These are phyloP conservation scores for Boletus subcaerulescens DNA, from an alignment of 768 basidiomycete genomes.

Conservation along the genomic window DNA sequence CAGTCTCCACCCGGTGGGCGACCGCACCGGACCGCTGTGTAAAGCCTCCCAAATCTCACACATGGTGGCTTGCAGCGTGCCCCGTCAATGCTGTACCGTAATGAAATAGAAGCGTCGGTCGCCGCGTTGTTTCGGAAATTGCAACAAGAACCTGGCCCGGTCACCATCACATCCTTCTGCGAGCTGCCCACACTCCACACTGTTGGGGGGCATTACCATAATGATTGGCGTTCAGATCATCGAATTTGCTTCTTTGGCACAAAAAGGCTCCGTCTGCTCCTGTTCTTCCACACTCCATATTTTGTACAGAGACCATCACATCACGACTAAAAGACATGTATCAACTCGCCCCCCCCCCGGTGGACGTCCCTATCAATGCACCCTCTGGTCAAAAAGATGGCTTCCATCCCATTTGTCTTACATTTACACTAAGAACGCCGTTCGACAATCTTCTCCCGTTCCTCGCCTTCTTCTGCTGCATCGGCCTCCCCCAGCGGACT, in stretches of 20 bases:
- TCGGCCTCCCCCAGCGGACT: constrained; percentile 9
- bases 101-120: constrained; percentile 15
- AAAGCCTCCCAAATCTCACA: no score
- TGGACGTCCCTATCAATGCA: constrained; percentile 29
- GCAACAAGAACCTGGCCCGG: constrained; percentile 5
- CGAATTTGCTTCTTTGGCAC: constrained; percentile 14
- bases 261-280: constrained; percentile 1
- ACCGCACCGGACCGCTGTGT: constrained; percentile 5
- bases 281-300: not conserved
- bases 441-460: constrained; percentile 24
- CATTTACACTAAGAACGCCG: constrained; percentile 20
- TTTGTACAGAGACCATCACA: constrained; percentile 17
- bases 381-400: constrained; percentile 25
- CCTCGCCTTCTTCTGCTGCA: not conserved
- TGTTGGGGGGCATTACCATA: not conserved
- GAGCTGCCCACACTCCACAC: constrained; percentile 4
- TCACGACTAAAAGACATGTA: constrained; percentile 31
- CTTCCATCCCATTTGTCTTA: constrained; percentile 20
- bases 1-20: constrained; percentile 13
- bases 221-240: constrained; percentile 9
- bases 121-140: constrained; percentile 29
- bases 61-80: no score
- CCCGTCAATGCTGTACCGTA: no score
- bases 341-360: constrained; percentile 22
- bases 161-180: constrained; percentile 14